Conservation (phyloP, 2,329 filamentous ascomycete species). For the Colletotrichum sp. region DNA sequence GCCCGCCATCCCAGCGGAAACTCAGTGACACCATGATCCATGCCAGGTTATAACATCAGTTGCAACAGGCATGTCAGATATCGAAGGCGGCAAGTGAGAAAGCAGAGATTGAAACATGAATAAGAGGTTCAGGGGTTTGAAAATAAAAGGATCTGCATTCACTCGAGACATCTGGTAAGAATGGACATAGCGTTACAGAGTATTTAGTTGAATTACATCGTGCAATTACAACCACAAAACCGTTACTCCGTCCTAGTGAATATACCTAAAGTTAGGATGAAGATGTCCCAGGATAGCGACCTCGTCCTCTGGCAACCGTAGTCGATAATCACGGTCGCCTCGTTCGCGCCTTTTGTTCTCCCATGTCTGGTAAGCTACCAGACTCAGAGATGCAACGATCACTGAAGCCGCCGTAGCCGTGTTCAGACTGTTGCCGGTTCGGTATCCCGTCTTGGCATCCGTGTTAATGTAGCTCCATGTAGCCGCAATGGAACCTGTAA, state of each 20-base stretch:
- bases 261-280: conserved; percentile 30
- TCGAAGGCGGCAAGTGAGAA: not conserved
- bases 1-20: conserved; percentile 15
- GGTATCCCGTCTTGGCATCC: conserved; percentile 29
- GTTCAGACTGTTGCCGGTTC: conserved; percentile 29
- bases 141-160: not conserved
- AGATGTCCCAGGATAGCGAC: conserved; percentile 27
- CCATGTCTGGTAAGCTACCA: conserved; percentile 25
- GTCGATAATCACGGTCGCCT: conserved; percentile 27
- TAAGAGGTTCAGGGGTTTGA: not conserved
- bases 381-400: conserved; percentile 24
- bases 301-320: conserved; percentile 20
- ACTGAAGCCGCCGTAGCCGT: conserved; percentile 28
- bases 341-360: conserved; percentile 30
- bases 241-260: conserved; percentile 5
- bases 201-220: not conserved
- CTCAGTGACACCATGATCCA: not conserved
- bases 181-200: not conserved
- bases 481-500: conserved; percentile 29
- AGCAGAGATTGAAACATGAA: not conserved
- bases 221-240: not conserved
- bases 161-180: not conserved
- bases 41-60: conserved; percentile 1
- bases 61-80: not conserved
- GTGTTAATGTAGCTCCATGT: conserved; percentile 33